Percentiles rank a stretch among this genome's conserved stretches.
phyloP scores from a whole-genome alignment of 345 rosid genomes.

The Abelmoschus esculentus region DNA sequence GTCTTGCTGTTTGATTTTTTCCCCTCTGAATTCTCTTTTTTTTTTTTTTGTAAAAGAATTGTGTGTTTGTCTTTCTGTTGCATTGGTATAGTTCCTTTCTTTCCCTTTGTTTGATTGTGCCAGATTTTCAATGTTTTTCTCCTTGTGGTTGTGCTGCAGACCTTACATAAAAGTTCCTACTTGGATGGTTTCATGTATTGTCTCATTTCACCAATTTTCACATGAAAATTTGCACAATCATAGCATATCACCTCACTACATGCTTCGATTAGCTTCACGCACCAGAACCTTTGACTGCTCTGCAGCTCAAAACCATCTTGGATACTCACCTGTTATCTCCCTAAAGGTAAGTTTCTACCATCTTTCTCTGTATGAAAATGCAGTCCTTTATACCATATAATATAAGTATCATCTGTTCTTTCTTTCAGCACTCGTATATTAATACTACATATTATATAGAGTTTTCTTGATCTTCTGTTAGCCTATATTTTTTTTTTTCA shows the following conservation, averaged over 20 bases:
- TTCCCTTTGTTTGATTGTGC: background rate
- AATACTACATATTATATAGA: background rate
- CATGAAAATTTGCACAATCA: conserved; percentile 40
- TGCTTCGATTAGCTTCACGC: conserved; percentile 53
- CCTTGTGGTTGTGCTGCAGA: conserved; percentile 35
- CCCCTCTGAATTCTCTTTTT: background rate
- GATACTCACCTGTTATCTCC: conserved; percentile 62
- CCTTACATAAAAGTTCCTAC: conserved; percentile 70
- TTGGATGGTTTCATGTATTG: conserved; percentile 30
- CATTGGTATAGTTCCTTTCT: background rate
- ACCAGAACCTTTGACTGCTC: conserved; percentile 74
- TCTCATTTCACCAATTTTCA: conserved; percentile 44
- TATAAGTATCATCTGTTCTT: background rate
- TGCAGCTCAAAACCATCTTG: conserved; percentile 66
- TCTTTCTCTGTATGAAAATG: background rate
- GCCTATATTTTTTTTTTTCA: background rate
- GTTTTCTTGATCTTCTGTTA: conserved; percentile 1
- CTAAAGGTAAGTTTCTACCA: conserved; percentile 44
- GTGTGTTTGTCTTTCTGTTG: background rate
- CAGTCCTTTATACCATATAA: background rate
- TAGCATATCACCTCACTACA: conserved; percentile 37
- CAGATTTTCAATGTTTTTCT: conserved; percentile 1
- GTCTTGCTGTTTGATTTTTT: background rate
- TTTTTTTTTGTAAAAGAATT: background rate
- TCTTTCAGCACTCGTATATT: background rate